A percentile compares a stretch with the other conserved stretches of the same genome.
Evolutionary conservation across 2,329 filamentous ascomycete genomes (phyloP).

Genomic region (Pseudopyrenochaeta lycopersici): DNA sequence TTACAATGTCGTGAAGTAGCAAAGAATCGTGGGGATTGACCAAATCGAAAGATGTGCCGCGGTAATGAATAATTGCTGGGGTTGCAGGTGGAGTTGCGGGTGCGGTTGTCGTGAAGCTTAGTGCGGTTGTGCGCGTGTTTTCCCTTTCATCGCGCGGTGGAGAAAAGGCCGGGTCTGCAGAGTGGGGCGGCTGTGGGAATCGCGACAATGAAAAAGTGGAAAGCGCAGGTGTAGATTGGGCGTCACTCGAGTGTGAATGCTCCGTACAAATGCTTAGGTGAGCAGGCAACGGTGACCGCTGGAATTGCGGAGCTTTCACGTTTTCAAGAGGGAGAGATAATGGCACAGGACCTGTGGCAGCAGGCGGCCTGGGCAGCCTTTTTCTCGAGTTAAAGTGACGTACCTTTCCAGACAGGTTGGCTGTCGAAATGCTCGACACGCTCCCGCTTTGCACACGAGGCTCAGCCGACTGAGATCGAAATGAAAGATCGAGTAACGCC

Average conservation of each 20-base stretch:
- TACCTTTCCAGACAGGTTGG: constrained; percentile 28
- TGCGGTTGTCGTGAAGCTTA: constrained; percentile 34
- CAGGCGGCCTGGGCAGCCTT: constrained; percentile 43
- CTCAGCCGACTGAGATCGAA: constrained; percentile 41
- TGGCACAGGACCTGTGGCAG: constrained; percentile 17
- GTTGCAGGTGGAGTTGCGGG: constrained; percentile 48
- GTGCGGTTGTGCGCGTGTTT: constrained; percentile 25
- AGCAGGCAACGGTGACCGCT: constrained; percentile 26
- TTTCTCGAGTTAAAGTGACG: constrained; percentile 46
- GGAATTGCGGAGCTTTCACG: constrained; percentile 23
- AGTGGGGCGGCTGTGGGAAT: constrained; percentile 45
- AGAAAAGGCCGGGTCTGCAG: constrained; percentile 28
- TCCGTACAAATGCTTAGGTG: constrained; percentile 32
- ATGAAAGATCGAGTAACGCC: constrained; percentile 22
- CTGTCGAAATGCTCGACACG: constrained; percentile 22
- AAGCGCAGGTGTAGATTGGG: constrained; percentile 25
- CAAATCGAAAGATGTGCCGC: constrained; percentile 51
- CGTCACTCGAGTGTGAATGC: constrained; percentile 23
- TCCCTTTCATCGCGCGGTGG: constrained; percentile 31
- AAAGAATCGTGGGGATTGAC: constrained; percentile 51
- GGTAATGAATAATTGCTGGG: constrained; percentile 50
- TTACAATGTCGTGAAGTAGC: constrained; percentile 46
- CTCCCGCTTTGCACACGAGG: constrained; percentile 27
- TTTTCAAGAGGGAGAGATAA: constrained; percentile 21
- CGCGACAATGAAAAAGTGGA: constrained; percentile 44